Evolutionary conservation across 768 basidiomycete species (phyloP).

Genomic region (Tulasnella sp.): DNA sequence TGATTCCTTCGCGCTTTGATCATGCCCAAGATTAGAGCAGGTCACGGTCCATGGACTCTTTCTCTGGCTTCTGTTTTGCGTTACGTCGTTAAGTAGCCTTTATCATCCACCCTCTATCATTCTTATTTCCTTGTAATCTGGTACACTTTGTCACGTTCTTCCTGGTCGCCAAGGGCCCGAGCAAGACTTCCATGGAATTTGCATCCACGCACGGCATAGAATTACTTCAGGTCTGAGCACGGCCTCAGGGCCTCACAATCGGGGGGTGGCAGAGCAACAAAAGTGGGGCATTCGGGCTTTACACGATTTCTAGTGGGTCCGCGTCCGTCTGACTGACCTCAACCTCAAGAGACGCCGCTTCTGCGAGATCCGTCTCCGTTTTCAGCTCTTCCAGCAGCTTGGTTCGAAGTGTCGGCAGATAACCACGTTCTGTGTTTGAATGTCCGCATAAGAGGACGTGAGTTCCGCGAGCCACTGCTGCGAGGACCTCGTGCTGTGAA

Average conservation of each 20-base stretch:
- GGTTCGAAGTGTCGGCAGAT: conserved; percentile 72
- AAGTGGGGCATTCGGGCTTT: not conserved
- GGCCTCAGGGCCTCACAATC: too few species aligned
- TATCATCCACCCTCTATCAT: conserved; percentile 1
- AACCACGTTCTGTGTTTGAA: conserved; percentile 94
- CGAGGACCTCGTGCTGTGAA: conserved; percentile 81
- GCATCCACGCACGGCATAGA: not conserved
- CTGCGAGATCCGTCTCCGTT: conserved; percentile 45
- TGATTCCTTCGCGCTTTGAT: not conserved
- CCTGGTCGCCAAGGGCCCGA: not conserved
- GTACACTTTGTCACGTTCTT: not conserved
- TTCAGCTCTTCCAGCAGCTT: conserved; percentile 62
- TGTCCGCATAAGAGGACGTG: conserved; percentile 94
- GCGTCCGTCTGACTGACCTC: conserved; percentile 70
- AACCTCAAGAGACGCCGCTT: conserved; percentile 51
- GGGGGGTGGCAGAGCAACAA: not conserved
- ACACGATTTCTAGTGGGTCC: conserved; percentile 72
- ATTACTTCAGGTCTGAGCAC: not conserved
- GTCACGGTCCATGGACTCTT: not conserved
- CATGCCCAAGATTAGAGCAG: not conserved
- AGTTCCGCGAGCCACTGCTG: conserved; percentile 71
- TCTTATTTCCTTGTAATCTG: conserved; percentile 20
- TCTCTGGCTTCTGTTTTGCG: not conserved
- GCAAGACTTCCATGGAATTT: not conserved
- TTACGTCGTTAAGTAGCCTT: conserved; percentile 11